Conservation (phyloP, 495 filamentous ascomycete genomes). For the Aspergillus sparsus region DNA sequence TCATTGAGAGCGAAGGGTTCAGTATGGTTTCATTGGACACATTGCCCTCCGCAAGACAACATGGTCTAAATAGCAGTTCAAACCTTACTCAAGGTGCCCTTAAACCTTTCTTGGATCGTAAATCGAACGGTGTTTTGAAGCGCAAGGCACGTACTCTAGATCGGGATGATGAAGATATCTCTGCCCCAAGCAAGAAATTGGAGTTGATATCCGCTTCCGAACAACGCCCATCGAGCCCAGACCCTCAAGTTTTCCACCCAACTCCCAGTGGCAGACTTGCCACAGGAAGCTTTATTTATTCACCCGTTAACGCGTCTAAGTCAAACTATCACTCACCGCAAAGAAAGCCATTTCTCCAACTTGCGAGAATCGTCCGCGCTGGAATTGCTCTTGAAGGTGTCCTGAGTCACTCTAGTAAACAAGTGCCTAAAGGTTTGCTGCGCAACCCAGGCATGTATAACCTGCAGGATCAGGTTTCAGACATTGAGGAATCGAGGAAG, state of each 20-base stretch:
- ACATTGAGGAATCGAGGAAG: slow-evolving; percentile 30
- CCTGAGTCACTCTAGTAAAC: slow-evolving; percentile 32
- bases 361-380: slow-evolving; percentile 46
- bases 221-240: background rate
- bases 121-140: slow-evolving; percentile 34
- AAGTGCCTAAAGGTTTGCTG: slow-evolving; percentile 9
- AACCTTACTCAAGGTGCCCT: slow-evolving; percentile 28
- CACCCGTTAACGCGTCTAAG: slow-evolving; percentile 1
- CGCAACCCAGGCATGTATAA: background rate
- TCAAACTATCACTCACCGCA: background rate
- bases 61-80: slow-evolving; percentile 29
- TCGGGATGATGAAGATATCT: background rate
- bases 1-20: slow-evolving; percentile 61
- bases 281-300: background rate
- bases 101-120: slow-evolving; percentile 32
- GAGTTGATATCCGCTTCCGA: slow-evolving; percentile 4
- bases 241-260: background rate
- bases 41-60: slow-evolving; percentile 48
- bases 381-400: slow-evolving; percentile 51
- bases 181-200: background rate
- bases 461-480: slow-evolving; percentile 15
- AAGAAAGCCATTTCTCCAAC: slow-evolving; percentile 29
- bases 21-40: slow-evolving; percentile 61
- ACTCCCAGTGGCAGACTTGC: background rate
- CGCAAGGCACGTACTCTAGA: slow-evolving; percentile 33